Conservation (phyloP, 495 filamentous ascomycete species). For the Neurospora sp. region DNA sequence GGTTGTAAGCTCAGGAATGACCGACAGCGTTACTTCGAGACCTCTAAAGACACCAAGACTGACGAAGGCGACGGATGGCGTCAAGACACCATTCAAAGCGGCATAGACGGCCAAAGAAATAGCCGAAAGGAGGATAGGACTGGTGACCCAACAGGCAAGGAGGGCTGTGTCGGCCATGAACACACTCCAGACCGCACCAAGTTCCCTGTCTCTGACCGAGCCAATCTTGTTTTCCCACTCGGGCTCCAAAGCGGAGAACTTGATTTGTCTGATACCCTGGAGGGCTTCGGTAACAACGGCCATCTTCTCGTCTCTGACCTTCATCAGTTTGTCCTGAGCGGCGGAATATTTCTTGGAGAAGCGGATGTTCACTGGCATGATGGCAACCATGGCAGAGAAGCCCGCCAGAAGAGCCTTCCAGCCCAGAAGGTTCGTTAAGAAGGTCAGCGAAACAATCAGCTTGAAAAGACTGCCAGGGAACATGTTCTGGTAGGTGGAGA, state of each 20-base stretch:
- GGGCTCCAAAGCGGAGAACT: conserved; percentile 72
- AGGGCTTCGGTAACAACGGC: conserved; percentile 70
- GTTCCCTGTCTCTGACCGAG: conserved; percentile 55
- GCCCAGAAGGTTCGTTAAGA: conserved; percentile 60
- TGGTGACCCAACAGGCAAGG: conserved; percentile 59
- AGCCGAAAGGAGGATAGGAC: conserved; percentile 64
- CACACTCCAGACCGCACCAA: conserved; percentile 52
- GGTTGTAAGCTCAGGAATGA: conserved; percentile 65
- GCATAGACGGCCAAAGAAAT: conserved; percentile 62
- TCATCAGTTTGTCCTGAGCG: conserved; percentile 68
- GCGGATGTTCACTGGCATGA: conserved; percentile 60
- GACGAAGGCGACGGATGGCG: conserved; percentile 73
- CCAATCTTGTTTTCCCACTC: conserved; percentile 71
- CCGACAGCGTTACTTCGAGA: conserved; percentile 58
- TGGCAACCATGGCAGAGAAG: conserved; percentile 49
- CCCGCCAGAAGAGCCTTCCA: conserved; percentile 63
- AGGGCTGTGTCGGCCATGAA: conserved; percentile 51
- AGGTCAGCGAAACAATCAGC: conserved; percentile 52
- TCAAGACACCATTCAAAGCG: conserved; percentile 46
- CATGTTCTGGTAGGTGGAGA: conserved; percentile 54
- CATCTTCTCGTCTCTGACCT: conserved; percentile 67
- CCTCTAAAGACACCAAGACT: conserved; percentile 62
- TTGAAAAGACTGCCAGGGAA: conserved; percentile 52
- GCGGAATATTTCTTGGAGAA: conserved; percentile 55
- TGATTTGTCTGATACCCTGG: conserved; percentile 78